Evolutionary conservation across 805 yeast species (phyloP), one percentile per base, ranked within the genome.

Genomic region (Candida oleophila): DNA sequence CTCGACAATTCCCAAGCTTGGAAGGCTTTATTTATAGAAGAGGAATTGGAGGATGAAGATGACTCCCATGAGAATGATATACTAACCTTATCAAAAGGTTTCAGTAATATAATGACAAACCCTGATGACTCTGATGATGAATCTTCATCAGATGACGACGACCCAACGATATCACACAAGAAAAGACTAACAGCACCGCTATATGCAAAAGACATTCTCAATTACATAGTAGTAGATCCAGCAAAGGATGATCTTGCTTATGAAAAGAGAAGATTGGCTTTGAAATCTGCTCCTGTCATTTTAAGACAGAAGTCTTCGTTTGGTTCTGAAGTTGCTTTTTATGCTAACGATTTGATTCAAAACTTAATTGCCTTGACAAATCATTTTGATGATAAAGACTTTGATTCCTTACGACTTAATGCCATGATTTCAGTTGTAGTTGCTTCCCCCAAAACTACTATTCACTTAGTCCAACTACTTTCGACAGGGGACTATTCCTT

Each of bases 401-500:
- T 89, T 62, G 87, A 86, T 47, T 74, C 78, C n/a, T 66, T 79
- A 69, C 77, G 81, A 46, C 69, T 89, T n/a, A 77, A 81, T 38
- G 73, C 85, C 12, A 55, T 90, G 59, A 78, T 85, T 4, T 81
- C 94, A 1, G 70, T 89, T 1, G 67, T 87, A 15, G 82, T 78
- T 0, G 69, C 82, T 0, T 73, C 73, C 41, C 69, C 74, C 3
- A 45, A 46, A 2, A 55, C 71, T 2, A 81, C 89, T 0, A 57
- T 67, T 1, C 71, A 74, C 22, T 59, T 83, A 0, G 63, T 78
- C 36, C 59, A 69, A 22, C 61, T 83, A 15, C 66, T 90, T 15
- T 68, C 80, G 32, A 71, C 76, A 0, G 90, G 91, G 0, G 99
- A 92, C 57, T 81, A 85, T 50, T 89, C 96, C 0, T 61, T 94